These are phyloP conservation scores for Ceriops decandra DNA, from an alignment of 345 rosid genomes.

Conservation along the genomic window DNA sequence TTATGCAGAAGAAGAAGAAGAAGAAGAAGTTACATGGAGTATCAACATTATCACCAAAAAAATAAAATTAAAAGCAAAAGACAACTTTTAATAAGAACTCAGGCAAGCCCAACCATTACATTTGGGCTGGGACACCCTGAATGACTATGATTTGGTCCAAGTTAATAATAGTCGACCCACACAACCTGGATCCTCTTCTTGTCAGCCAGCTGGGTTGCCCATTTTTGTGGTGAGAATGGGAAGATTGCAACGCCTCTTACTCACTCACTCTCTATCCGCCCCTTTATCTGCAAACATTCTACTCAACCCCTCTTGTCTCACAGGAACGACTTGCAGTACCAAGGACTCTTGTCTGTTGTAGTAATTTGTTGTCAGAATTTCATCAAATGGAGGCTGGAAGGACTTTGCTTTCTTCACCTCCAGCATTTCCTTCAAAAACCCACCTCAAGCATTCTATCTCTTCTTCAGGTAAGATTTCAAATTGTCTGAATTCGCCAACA, in stretches of 20 bases:
- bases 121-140: too few relatives aligned
- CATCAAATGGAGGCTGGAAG: slow-evolving; percentile 62
- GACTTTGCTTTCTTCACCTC: slow-evolving; percentile 60
- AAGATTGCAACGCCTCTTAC: background rate
- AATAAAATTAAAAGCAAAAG: too few relatives aligned
- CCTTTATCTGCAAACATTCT: background rate
- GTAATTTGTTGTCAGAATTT: background rate
- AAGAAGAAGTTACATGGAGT: too few relatives aligned
- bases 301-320: background rate
- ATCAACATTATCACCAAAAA: too few relatives aligned
- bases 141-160: too few relatives aligned
- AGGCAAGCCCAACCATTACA: too few relatives aligned
- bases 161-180: too few relatives aligned
- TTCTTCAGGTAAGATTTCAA: slow-evolving; percentile 43
- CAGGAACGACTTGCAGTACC: background rate
- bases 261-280: background rate
- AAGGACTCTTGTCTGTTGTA: slow-evolving; percentile 15
- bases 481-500: background rate
- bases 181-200: slow-evolving; percentile 23
- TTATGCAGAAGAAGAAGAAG: too few relatives aligned
- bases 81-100: too few relatives aligned
- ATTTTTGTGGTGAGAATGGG: slow-evolving; percentile 22
- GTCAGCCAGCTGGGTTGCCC: background rate
- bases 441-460: slow-evolving; percentile 38
- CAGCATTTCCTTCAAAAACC: slow-evolving; percentile 50